Base-by-base conservation (phyloP, 805 yeast genomes). In the Sugiyamaella boreocaroliniensis region DNA sequence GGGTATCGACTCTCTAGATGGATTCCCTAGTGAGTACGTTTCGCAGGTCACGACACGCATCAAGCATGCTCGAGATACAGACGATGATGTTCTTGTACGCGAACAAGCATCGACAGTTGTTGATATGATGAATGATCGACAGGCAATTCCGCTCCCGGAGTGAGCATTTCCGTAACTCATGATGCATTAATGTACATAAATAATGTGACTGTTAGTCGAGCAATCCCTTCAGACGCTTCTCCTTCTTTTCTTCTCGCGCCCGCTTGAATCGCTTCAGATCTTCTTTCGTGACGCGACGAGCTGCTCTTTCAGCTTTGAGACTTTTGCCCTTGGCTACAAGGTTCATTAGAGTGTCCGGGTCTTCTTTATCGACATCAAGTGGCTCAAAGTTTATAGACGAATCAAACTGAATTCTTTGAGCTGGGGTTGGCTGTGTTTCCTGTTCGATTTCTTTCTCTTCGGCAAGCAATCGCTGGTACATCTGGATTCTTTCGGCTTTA, bases 31-130 rank as follows among this genome's bases (percentile, higher is more conserved):
- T n/a, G 67, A 61, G 18, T 51, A 55, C 2, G 60, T 68, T 29
- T 47, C 56, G 19, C 50, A 50, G 11, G 56, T 65, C 1, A 32
- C 32, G n/a, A 48, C 46, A 14, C 43, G 61, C 43, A 29, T 67
- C 20, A 40, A 57, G n/a, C 57, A 61, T 50, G 48, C 55, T 16
- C 47, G 47, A 12, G 62, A 55, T 2, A 54, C 50, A 11, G 72
- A 68, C 42, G 46, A 46, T 7, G 75, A 71, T 49, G 63, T 61
- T 7, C 57, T 67, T n/a, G 62, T 68, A 15, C 51, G 67, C 16
- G 63, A 58, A 5, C 71, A 69, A 29, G 64, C 68, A 2, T 58
- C 16, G 26, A 44, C 29, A 12, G 53, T 50, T 10, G 29, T 55
- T 5, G 55, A 49, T 14, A 42, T 55, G 9, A 26, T 52, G 10